Conservation (phyloP, 2,329 filamentous ascomycete species). For the Sclerotinia glacialis region DNA sequence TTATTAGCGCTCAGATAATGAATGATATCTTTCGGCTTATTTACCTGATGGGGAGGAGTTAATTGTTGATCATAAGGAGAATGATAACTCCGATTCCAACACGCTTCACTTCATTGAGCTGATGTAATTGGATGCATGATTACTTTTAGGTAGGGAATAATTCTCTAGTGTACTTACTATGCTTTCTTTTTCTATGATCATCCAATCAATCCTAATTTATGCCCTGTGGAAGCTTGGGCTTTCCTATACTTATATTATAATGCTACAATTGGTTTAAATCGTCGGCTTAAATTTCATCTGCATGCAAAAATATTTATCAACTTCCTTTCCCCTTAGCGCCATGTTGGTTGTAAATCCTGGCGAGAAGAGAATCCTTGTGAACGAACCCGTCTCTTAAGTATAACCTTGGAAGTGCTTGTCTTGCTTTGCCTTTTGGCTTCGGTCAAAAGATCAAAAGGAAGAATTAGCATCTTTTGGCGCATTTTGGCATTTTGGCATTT, state of each 20-base stretch:
- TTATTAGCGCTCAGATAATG: constrained; percentile 1
- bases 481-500: too few relatives aligned
- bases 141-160: not conserved
- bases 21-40: not conserved
- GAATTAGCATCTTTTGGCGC: not conserved
- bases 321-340: not conserved
- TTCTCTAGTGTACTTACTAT: not conserved
- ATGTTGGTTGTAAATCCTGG: constrained; percentile 1
- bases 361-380: not conserved
- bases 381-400: not conserved
- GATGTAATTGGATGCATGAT: not conserved
- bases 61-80: constrained; percentile 4
- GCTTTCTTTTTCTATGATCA: not conserved
- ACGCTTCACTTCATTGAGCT: not conserved
- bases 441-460: constrained; percentile 1
- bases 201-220: not conserved
- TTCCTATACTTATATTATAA: too few relatives aligned
- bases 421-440: not conserved
- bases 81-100: not conserved
- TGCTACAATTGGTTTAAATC: too few relatives aligned
- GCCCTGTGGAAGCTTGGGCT: constrained; percentile 9
- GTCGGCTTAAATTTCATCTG: too few relatives aligned
- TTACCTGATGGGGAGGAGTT: not conserved
- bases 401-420: not conserved
- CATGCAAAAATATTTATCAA: not conserved